Evolutionary conservation across 176 grass and related monocot species (phyloP), one percentile per base, ranked within the genome.

Genomic region (Avena sativa): DNA sequence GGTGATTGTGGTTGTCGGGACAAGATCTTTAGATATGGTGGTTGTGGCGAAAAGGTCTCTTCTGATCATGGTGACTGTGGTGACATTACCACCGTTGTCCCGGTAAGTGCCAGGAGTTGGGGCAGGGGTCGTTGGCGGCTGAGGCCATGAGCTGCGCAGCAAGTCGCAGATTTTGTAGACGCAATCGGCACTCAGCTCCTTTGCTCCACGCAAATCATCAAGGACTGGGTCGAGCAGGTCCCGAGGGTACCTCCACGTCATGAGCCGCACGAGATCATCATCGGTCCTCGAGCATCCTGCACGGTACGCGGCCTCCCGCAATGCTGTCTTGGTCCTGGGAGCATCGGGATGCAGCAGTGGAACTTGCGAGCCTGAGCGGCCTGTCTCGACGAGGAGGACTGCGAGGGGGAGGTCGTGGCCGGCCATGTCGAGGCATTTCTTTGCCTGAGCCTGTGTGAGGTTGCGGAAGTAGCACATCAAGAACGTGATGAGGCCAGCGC

Each of bases 1-100:
- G 66, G 16, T 70, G 66, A 70, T 19, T 19, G 7, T 70, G 32
- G 66, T 38, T 2, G 16, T 40, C 8, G 32, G 1, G 32, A 10
- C 66, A 70, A 70, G 66, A 8, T 70, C 66, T 40, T 70, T 70
- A 19, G 66, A 70, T 20, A 70, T 30, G 34, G 32, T 70, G 34
- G 66, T 70, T 70, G 66, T 40, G 34, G 15, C 65, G 65, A 69
- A 69, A 36, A 69, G 2, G 2, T 9, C 66, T 70, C 40, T 70
- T 8, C 66, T 70, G 66, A 70, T 10, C 66, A 19, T 70, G 7
- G 32, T 20, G 14, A 70, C 19, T 19, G 32, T 70, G 66, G 16
- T 70, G 16, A 70, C 16, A 34, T 34, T 36, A 28, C 30, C 64
- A 36, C 64, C 20, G 67, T 8, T 17, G 15, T 69, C 66, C 28